These are phyloP conservation scores for Rhizophagus clarus DNA, from an alignment of 192 early-diverging fungal genomes.

Conservation along the genomic window DNA sequence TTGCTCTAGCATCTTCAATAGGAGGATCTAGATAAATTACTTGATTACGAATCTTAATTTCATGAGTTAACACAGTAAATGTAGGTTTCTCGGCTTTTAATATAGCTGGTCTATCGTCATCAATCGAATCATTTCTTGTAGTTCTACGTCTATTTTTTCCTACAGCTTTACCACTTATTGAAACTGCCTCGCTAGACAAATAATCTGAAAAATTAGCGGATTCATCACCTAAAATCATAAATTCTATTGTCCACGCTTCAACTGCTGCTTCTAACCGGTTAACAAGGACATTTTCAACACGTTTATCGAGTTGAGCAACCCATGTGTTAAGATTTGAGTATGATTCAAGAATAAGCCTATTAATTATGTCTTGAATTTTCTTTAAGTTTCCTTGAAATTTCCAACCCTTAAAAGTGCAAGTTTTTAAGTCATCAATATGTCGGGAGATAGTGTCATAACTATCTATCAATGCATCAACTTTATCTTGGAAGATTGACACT, in stretches of 20 bases:
- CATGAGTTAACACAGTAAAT: conserved; percentile 77
- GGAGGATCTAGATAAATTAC: conserved; percentile 97
- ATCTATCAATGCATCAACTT: conserved; percentile 80
- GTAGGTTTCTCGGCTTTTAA: conserved; percentile 58
- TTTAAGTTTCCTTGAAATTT: conserved; percentile 71
- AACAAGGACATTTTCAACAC: conserved; percentile 76
- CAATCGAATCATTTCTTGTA: conserved; percentile 30
- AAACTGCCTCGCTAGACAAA: conserved; percentile 41
- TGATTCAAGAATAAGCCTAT: conserved; percentile 89
- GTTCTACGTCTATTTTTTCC: conserved; percentile 38
- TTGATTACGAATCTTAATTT: conserved; percentile 91
- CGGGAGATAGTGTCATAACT: conserved; percentile 83
- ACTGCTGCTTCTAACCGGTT: conserved; percentile 77
- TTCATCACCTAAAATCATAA: conserved; percentile 56
- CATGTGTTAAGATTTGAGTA: conserved; percentile 94
- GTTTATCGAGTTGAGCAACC: conserved; percentile 80
- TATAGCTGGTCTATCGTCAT: conserved; percentile 36
- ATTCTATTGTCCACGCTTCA: conserved; percentile 71
- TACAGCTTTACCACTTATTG: conserved; percentile 38
- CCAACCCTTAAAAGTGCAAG: conserved; percentile 73
- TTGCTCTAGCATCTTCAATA: conserved; percentile 87
- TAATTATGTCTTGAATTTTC: conserved; percentile 89
- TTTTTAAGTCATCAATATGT: conserved; percentile 80
- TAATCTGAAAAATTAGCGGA: conserved; percentile 46
- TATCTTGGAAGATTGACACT: conserved; percentile 95